Evolutionary conservation across 2,329 filamentous ascomycete genomes (phyloP), one percentile per base, ranked within the genome.

Genomic region (Dryadomyces sulphureus): DNA sequence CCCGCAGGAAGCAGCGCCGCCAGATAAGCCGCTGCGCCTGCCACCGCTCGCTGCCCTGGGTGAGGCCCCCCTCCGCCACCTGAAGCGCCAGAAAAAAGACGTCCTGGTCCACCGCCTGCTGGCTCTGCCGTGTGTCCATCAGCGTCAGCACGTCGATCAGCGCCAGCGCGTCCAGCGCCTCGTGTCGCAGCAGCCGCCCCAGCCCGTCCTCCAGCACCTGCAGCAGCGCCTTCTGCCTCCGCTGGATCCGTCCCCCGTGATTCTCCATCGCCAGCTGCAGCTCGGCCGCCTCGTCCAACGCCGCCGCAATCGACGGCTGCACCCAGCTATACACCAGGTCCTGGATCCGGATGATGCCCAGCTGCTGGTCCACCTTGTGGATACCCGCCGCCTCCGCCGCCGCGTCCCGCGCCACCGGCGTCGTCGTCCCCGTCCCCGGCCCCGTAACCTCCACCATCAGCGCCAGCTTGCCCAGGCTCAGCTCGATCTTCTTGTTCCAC

Each of bases 401-500:
- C 34, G 21, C 1, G 7, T 24, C 27, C 5, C 20, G 8, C 21
- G 19, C 4, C 24, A 7, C n/a, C 4, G 41, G 27, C 14, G 19
- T 22, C 27, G 35, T 17, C 22, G 21, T 24, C 21, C 30, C 17
- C 30, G 21, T 38, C 12, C 38, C 19, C 19, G 20, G 11, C 39
- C 48, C 7, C 49, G 48, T 45, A 65, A 61, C 7, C 35, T 79
- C 75, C 16, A 85, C 85, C 53, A 95, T 64, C 45, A 79, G 70
- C 16, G 81, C 76, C 41, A 98, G 71, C 62, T 95, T 96, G 32
- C 85, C 84, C 35, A 98, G 70, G 49, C 87, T 94, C 22, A 96
- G 68, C 62, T 96, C 84, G 30, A 94, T 84, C 61, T 93, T 92
- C 66, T 94, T 93, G 64, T 79, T 87, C 90, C 90, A 96, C 4